phyloP scores from a whole-genome alignment of 306 rosid genomes.

The Chamaecrista fasciculata region DNA sequence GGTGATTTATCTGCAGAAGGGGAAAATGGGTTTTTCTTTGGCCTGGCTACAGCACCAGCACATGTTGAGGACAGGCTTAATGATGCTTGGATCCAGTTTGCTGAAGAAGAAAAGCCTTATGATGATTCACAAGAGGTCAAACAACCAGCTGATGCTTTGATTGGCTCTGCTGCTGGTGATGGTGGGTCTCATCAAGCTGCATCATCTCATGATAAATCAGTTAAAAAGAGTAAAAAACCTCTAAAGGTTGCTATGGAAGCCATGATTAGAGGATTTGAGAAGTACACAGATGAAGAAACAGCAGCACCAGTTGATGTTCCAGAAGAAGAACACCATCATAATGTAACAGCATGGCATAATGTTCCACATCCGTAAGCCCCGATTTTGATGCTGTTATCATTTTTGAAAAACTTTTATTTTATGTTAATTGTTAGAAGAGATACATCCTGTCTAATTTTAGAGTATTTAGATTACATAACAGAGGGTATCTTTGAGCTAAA shows the following conservation, averaged over 20 bases:
- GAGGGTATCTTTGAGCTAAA: background rate
- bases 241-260: conserved; percentile 90
- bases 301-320: conserved; percentile 32
- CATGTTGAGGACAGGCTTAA: conserved; percentile 88
- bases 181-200: conserved; percentile 71
- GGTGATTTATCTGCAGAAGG: conserved; percentile 47
- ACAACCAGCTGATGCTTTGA: conserved; percentile 54
- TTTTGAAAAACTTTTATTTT: background rate
- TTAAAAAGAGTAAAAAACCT: conserved; percentile 52
- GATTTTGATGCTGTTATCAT: conserved; percentile 13
- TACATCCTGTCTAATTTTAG: background rate
- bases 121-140: conserved; percentile 36
- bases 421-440: background rate
- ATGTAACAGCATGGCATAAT: conserved; percentile 97
- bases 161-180: conserved; percentile 72
- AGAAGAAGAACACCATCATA: conserved; percentile 46
- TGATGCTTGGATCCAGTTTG: conserved; percentile 96
- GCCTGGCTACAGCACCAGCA: conserved; percentile 94
- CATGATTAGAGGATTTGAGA: conserved; percentile 77
- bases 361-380: conserved; percentile 78
- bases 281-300: conserved; percentile 51
- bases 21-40: conserved; percentile 72
- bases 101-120: conserved; percentile 46
- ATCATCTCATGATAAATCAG: conserved; percentile 6
- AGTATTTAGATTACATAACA: too few relatives aligned